Evolutionary conservation across 768 basidiomycete genomes (phyloP), one percentile per base, ranked within the genome.

Genomic region (Termitomyces sp.): DNA sequence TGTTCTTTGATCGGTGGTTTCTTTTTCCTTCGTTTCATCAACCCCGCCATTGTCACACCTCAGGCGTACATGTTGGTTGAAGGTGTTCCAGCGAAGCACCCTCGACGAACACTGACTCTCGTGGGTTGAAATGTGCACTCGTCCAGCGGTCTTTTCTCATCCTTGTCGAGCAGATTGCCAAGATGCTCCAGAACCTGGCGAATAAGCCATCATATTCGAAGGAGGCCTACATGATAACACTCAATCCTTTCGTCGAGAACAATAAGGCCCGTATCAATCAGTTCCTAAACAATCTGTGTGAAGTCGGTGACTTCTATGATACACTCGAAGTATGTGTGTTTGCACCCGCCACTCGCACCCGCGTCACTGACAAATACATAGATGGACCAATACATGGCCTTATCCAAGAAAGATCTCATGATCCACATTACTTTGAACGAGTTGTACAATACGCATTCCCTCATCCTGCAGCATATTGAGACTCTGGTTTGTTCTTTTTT

Each of bases 361-460:
- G 33, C 24, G 7, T n/a, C n/a, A n/a, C 33, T 53, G 40, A 48
- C 37, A 55, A 33, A 52, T n/a, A 30, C 7, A 58, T 64, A 97
- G 96, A 96, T 98, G 89, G 97, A 99, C 74, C 97, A 98, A 79
- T 99, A 99, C 72, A 98, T 99, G 95, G 97, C 97, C 9, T 78
- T 99, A 57, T 98, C 95, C 58, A 99, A 99, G 83, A 98, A 98
- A 74, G 97, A 98, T 70, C 80, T 98, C 58, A 87, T 90, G 80
- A 98, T 99, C 75, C 93, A 95, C 74, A 99, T 99, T 71, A 98
- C 97, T 7, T 77, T 98, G 73, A 99, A 99, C 71, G 97, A 99
- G 81, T 69, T 99, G 79, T 98, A 98, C 75, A 98, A 98, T 76
- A 99, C 97, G 2, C 97, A 99, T 72, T 91, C 95, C 26, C 78